phyloP scores from a whole-genome alignment of 805 yeast genomes.

The Schizosaccharomyces octosporus region DNA sequence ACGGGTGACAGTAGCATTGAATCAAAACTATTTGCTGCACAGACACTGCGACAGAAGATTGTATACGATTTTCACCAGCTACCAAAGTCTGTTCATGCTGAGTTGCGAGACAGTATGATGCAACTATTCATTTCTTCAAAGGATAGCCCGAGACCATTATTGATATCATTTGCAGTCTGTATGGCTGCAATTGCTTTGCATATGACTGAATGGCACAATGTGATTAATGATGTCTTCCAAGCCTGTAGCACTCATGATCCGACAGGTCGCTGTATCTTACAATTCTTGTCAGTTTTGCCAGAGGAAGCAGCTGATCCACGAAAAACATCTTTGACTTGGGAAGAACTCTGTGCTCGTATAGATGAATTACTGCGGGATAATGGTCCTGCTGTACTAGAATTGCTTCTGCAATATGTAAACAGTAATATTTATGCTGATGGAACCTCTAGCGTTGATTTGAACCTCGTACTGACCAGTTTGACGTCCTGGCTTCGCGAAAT shows the following conservation, averaged over 20 bases:
- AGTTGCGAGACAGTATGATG: conserved; percentile 46
- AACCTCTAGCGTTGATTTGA: conserved; percentile 9
- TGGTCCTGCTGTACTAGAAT: conserved; percentile 39
- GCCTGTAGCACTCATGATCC: conserved; percentile 18
- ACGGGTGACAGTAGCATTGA: conserved; percentile 19
- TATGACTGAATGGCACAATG: conserved; percentile 42
- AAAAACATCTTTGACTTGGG: conserved; percentile 55
- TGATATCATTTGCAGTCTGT: conserved; percentile 62
- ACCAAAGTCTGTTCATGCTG: conserved; percentile 28
- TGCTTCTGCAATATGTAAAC: conserved; percentile 30
- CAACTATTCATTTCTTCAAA: conserved; percentile 28
- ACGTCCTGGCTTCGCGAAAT: conserved; percentile 81
- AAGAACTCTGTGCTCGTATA: conserved; percentile 46
- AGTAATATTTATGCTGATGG: conserved; percentile 9
- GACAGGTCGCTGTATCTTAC: conserved; percentile 29
- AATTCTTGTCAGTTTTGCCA: conserved; percentile 67
- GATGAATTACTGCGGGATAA: conserved; percentile 37
- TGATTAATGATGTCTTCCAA: conserved; percentile 41
- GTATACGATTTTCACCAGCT: conserved; percentile 68
- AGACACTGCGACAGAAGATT: conserved; percentile 36
- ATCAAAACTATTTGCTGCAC: conserved; percentile 64
- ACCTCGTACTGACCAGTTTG: conserved; percentile 44
- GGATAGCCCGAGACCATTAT: conserved; percentile 29
- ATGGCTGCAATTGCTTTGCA: conserved; percentile 66
- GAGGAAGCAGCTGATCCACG: conserved; percentile 68